Conservation (phyloP, 2,329 filamentous ascomycete genomes). For the Zasmidium citrigriseum region DNA sequence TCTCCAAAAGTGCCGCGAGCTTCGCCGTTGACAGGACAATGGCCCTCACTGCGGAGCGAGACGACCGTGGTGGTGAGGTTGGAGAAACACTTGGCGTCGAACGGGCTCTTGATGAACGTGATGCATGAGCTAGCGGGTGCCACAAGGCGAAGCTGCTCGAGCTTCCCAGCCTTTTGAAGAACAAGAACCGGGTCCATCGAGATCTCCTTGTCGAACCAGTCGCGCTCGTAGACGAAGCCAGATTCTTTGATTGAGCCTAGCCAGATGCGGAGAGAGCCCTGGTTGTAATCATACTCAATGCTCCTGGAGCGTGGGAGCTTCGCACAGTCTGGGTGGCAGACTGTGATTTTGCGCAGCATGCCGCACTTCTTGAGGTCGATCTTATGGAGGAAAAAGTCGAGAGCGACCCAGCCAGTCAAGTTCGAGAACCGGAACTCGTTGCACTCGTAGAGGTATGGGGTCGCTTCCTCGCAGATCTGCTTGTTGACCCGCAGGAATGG, state of each 20-base stretch:
- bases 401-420: conserved; percentile 11
- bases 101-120: not conserved
- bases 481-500: conserved; percentile 11
- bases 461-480: conserved; percentile 41
- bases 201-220: not conserved
- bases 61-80: not conserved
- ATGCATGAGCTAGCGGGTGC: not conserved
- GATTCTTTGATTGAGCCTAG: not conserved
- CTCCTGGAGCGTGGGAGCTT: not conserved
- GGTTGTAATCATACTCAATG: not conserved
- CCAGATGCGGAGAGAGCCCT: not conserved
- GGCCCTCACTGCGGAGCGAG: not conserved
- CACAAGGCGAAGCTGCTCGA: not conserved
- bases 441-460: conserved; percentile 45
- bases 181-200: not conserved
- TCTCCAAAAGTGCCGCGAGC: not conserved
- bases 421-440: conserved; percentile 43
- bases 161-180: not conserved
- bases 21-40: not conserved
- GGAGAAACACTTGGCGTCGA: not conserved
- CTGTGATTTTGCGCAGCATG: conserved; percentile 7
- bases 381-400: conserved; percentile 5
- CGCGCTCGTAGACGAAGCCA: not conserved
- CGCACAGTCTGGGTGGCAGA: conserved; percentile 6
- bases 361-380: conserved; percentile 5